These are phyloP conservation scores for Amaranthus hypochondriacus DNA, from an alignment of 148 eudicot species.

Conservation along the genomic window DNA sequence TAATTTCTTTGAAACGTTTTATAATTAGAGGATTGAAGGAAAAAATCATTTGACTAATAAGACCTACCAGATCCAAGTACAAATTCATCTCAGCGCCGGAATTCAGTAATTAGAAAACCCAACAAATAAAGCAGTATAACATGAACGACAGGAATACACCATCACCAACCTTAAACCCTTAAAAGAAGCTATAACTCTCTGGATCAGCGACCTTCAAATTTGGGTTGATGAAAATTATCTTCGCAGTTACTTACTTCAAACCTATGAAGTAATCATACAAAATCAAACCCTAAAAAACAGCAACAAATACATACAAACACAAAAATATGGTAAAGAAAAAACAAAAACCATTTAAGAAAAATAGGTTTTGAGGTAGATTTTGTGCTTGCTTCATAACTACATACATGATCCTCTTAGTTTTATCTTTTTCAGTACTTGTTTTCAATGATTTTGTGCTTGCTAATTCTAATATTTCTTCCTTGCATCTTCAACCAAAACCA, in stretches of 20 bases:
- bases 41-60: too few relatives aligned
- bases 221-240: slow-evolving; percentile 89
- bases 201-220: slow-evolving; percentile 94
- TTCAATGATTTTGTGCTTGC: background rate
- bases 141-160: slow-evolving; percentile 38
- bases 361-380: too few relatives aligned
- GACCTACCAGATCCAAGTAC: too few relatives aligned
- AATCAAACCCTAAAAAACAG: too few relatives aligned
- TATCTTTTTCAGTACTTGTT: background rate
- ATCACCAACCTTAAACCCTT: slow-evolving; percentile 73
- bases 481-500: too few relatives aligned
- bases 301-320: too few relatives aligned
- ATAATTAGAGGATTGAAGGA: too few relatives aligned
- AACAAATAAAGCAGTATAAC: background rate
- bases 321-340: too few relatives aligned
- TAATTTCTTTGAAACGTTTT: too few relatives aligned
- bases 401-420: background rate
- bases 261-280: slow-evolving; percentile 49
- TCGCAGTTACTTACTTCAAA: slow-evolving; percentile 58
- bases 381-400: background rate
- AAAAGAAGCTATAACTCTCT: slow-evolving; percentile 87
- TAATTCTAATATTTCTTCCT: background rate
- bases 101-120: background rate
- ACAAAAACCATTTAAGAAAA: too few relatives aligned
- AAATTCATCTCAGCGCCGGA: too few relatives aligned